A percentile compares a stretch with the other conserved stretches of the same genome.
These are phyloP conservation scores for Austroboletus eburneus DNA, from an alignment of 768 basidiomycete species.

Conservation along the genomic window DNA sequence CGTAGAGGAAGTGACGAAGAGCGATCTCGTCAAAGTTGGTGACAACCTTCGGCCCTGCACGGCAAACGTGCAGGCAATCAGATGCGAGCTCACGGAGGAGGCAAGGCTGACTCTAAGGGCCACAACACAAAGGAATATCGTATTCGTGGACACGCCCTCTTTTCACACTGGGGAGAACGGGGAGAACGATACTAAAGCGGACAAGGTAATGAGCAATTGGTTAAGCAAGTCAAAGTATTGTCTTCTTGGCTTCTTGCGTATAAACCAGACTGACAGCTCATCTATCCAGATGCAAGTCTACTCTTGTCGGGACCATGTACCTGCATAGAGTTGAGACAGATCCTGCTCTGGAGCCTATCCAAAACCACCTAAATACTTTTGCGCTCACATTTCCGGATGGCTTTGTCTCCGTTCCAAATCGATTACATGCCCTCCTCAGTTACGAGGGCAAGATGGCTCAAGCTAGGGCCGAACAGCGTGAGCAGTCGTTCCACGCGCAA, in stretches of 20 bases:
- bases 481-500: neutral
- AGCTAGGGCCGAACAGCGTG: neutral
- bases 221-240: constrained; percentile 3
- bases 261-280: neutral
- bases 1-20: constrained; percentile 1
- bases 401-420: neutral
- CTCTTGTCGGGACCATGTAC: constrained; percentile 12
- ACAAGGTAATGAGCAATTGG: constrained; percentile 4
- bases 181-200: too few relatives aligned
- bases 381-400: constrained; percentile 1
- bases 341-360: neutral
- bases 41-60: neutral
- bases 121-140: constrained; percentile 1
- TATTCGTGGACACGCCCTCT: constrained; percentile 23
- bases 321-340: constrained; percentile 10
- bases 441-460: neutral
- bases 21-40: neutral
- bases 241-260: neutral
- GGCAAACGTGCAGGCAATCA: constrained; percentile 5
- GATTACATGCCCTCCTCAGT: constrained; percentile 11
- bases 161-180: constrained; percentile 2
- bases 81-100: constrained; percentile 1
- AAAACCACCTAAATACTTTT: constrained; percentile 8
- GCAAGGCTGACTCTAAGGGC: neutral
- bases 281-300: constrained; percentile 7